phyloP scores from a whole-genome alignment of 306 rosid species.

The Cicer yamashitae region DNA sequence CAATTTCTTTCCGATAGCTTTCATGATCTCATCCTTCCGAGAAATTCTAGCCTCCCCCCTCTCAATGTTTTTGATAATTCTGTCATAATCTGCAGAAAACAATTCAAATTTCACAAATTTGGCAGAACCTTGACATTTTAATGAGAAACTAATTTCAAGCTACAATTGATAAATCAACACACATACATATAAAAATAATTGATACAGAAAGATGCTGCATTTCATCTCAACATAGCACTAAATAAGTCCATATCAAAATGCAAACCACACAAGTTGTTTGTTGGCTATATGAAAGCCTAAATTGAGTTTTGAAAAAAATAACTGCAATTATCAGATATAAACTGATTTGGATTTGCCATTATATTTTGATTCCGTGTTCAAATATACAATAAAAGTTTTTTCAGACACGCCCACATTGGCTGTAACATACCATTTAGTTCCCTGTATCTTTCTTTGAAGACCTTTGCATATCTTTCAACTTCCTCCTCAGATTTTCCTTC shows the following conservation, averaged over 20 bases:
- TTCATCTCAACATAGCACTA: slow-evolving; percentile 25
- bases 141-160: slow-evolving; percentile 26
- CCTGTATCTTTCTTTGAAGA: slow-evolving; percentile 94
- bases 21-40: slow-evolving; percentile 97
- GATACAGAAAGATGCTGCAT: slow-evolving; percentile 13
- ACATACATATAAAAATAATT: neutral
- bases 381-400: slow-evolving; percentile 38
- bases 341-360: slow-evolving; percentile 1
- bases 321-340: slow-evolving; percentile 3
- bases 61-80: slow-evolving; percentile 95
- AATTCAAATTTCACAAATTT: slow-evolving; percentile 31
- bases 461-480: slow-evolving; percentile 97
- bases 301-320: neutral
- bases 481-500: slow-evolving; percentile 98
- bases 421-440: slow-evolving; percentile 84
- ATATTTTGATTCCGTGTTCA: slow-evolving; percentile 21
- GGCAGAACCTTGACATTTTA: slow-evolving; percentile 12
- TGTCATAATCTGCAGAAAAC: slow-evolving; percentile 77
- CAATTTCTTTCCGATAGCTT: slow-evolving; percentile 96
- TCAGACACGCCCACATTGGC: neutral
- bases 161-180: slow-evolving; percentile 26
- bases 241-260: slow-evolving; percentile 31
- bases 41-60: slow-evolving; percentile 99
- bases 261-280: slow-evolving; percentile 8
- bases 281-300: slow-evolving; percentile 18